A percentile compares a stretch with the other conserved stretches of the same genome.
phyloP scores from a whole-genome alignment of 768 basidiomycete species.

The Pleurotus platypus region DNA sequence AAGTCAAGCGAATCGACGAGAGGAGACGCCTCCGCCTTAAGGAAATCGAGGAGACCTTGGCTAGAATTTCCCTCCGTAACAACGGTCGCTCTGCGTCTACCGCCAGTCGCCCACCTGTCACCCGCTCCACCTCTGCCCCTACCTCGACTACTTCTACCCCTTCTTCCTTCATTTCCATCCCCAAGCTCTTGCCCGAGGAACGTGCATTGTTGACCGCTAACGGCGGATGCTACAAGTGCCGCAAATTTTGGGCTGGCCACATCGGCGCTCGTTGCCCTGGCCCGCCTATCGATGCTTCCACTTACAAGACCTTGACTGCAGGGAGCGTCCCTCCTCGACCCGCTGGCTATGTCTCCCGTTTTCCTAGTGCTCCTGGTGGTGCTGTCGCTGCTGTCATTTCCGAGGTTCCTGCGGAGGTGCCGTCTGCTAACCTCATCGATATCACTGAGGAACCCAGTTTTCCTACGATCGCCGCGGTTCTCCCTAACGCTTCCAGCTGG shows the following conservation, averaged over 20 bases:
- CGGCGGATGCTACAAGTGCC: not conserved
- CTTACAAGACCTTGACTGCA: not conserved
- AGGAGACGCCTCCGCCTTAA: not conserved
- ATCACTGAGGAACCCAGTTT: not conserved
- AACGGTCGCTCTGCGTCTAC: not conserved
- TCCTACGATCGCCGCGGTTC: not conserved
- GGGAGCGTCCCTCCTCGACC: not conserved
- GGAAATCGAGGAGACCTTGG: not conserved
- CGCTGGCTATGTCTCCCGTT: no score
- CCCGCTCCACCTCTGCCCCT: not conserved
- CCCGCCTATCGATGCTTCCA: not conserved
- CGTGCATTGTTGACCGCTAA: not conserved
- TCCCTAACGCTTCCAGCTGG: not conserved
- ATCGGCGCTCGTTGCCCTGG: not conserved
- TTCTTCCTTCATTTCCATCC: not conserved
- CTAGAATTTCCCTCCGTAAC: not conserved
- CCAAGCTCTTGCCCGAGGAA: no score
- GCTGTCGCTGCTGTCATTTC: not conserved
- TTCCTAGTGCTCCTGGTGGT: not conserved
- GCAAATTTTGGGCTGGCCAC: no score
- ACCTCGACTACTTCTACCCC: not conserved
- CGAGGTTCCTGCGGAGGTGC: not conserved
- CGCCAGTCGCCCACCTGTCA: not conserved
- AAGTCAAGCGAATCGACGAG: not conserved
- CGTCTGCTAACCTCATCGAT: not conserved